These are phyloP conservation scores for Venustampulla echinocandica DNA, from an alignment of 495 filamentous ascomycete genomes.

Conservation along the genomic window DNA sequence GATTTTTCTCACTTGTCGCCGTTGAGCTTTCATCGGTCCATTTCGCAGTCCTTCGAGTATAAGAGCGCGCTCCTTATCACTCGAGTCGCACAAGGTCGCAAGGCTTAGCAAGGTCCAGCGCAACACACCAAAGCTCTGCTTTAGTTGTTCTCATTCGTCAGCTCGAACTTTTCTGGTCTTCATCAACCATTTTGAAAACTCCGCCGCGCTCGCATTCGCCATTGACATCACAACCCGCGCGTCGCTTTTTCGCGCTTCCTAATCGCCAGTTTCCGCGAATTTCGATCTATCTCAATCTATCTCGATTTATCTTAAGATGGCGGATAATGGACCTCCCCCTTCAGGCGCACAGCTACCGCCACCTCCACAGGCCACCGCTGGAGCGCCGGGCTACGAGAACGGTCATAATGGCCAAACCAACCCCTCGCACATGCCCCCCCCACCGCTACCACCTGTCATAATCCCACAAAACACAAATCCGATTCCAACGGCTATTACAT, in stretches of 20 bases:
- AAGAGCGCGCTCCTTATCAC: slow-evolving; percentile 16
- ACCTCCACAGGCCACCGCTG: slow-evolving; percentile 55
- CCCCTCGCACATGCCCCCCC: slow-evolving; percentile 81
- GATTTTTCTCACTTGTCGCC: slow-evolving; percentile 17
- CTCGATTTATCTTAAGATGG: slow-evolving; percentile 43
- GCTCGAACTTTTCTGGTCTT: slow-evolving; percentile 12
- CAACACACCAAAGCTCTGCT: slow-evolving; percentile 10
- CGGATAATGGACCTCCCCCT: slow-evolving; percentile 52
- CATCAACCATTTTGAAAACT: slow-evolving; percentile 6
- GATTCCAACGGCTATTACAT: slow-evolving; percentile 87
- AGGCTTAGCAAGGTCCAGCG: slow-evolving; percentile 8
- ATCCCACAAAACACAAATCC: slow-evolving; percentile 97
- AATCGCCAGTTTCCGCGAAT: slow-evolving; percentile 9
- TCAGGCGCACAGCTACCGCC: slow-evolving; percentile 52
- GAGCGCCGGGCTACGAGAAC: slow-evolving; percentile 61
- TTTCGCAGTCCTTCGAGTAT: slow-evolving; percentile 20
- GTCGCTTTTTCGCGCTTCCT: slow-evolving; percentile 4
- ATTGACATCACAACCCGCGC: slow-evolving; percentile 9
- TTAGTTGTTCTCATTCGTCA: slow-evolving; percentile 14
- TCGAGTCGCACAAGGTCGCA: slow-evolving; percentile 18
- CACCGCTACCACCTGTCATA: slow-evolving; percentile 75
- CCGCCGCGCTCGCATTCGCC: slow-evolving; percentile 5
- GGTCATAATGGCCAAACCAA: slow-evolving; percentile 54
- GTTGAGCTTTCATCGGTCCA: slow-evolving; percentile 10
- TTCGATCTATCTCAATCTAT: no score